phyloP scores from a whole-genome alignment of 2,329 filamentous ascomycete species.

The Exophiala lecanii-corni region DNA sequence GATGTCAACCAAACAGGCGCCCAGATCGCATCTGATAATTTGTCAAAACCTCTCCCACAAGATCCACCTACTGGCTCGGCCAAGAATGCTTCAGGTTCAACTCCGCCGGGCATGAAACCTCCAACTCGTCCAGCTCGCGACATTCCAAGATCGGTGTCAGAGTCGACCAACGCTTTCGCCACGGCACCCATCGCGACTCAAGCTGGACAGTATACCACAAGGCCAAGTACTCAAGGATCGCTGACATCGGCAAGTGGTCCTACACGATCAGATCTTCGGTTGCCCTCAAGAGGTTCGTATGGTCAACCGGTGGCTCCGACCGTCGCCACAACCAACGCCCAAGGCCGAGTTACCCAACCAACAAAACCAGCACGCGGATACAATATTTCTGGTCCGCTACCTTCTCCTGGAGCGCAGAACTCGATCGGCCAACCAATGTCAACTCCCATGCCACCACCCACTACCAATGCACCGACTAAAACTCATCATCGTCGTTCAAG shows the following conservation, averaged over 20 bases:
- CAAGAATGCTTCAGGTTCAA: slow-evolving; percentile 18
- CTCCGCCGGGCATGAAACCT: slow-evolving; percentile 39
- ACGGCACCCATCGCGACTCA: slow-evolving; percentile 31
- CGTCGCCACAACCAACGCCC: slow-evolving; percentile 80
- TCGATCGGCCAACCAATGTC: slow-evolving; percentile 55
- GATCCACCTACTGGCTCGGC: slow-evolving; percentile 57
- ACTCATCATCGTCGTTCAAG: slow-evolving; percentile 63
- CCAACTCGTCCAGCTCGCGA: slow-evolving; percentile 47
- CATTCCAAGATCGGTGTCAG: slow-evolving; percentile 51
- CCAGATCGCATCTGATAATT: slow-evolving; percentile 26
- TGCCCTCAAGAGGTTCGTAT: slow-evolving; percentile 76
- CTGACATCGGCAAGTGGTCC: slow-evolving; percentile 58
- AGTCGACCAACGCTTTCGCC: slow-evolving; percentile 52
- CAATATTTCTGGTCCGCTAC: slow-evolving; percentile 64
- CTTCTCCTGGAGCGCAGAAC: slow-evolving; percentile 50
- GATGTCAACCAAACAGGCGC: slow-evolving; percentile 32
- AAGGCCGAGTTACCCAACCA: slow-evolving; percentile 85
- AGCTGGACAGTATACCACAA: slow-evolving; percentile 36
- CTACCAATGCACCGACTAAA: slow-evolving; percentile 38
- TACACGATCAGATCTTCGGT: slow-evolving; percentile 41
- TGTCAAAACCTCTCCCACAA: slow-evolving; percentile 53
- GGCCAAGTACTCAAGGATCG: slow-evolving; percentile 79
- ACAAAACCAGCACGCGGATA: slow-evolving; percentile 59
- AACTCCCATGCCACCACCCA: slow-evolving; percentile 54
- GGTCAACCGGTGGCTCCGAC: slow-evolving; percentile 83